Evolutionary conservation across 495 filamentous ascomycete species (phyloP).

Genomic region (Neurospora cerealis): DNA sequence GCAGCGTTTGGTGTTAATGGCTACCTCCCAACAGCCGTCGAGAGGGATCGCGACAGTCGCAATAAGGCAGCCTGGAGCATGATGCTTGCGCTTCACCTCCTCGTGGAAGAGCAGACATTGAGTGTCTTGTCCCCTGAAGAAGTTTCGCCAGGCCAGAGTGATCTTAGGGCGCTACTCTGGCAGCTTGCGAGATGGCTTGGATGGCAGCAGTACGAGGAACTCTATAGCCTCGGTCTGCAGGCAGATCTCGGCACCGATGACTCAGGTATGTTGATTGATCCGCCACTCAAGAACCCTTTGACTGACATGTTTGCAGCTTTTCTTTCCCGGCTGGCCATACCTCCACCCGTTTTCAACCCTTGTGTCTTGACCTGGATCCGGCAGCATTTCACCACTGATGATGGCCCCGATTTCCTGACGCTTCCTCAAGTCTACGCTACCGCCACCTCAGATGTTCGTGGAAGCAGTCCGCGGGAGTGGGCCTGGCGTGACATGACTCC

Average conservation of each 20-base stretch:
- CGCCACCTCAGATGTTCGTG: neutral
- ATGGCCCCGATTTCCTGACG: slow-evolving; percentile 43
- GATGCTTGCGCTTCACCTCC: slow-evolving; percentile 69
- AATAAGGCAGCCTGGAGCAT: slow-evolving; percentile 54
- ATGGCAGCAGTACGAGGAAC: slow-evolving; percentile 62
- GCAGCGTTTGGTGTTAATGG: slow-evolving; percentile 42
- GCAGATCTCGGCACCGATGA: slow-evolving; percentile 21
- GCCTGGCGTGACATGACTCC: slow-evolving; percentile 34
- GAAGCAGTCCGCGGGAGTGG: slow-evolving; percentile 3
- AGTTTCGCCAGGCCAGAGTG: slow-evolving; percentile 38
- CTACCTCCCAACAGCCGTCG: slow-evolving; percentile 51
- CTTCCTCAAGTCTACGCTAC: slow-evolving; percentile 42
- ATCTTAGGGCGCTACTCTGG: slow-evolving; percentile 60
- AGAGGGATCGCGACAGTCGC: slow-evolving; percentile 42
- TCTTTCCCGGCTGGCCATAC: slow-evolving; percentile 36
- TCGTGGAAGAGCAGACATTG: slow-evolving; percentile 83
- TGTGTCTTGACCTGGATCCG: slow-evolving; percentile 59
- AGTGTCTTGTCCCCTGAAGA: slow-evolving; percentile 51
- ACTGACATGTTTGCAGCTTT: neutral
- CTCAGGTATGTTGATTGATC: slow-evolving; percentile 14
- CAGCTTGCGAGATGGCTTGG: slow-evolving; percentile 80
- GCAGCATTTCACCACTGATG: slow-evolving; percentile 44
- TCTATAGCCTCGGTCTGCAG: slow-evolving; percentile 63
- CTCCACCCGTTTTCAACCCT: slow-evolving; percentile 44
- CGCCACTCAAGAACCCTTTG: neutral